phyloP scores from a whole-genome alignment of 2,329 filamentous ascomycete species.

The Alternaria dauci region DNA sequence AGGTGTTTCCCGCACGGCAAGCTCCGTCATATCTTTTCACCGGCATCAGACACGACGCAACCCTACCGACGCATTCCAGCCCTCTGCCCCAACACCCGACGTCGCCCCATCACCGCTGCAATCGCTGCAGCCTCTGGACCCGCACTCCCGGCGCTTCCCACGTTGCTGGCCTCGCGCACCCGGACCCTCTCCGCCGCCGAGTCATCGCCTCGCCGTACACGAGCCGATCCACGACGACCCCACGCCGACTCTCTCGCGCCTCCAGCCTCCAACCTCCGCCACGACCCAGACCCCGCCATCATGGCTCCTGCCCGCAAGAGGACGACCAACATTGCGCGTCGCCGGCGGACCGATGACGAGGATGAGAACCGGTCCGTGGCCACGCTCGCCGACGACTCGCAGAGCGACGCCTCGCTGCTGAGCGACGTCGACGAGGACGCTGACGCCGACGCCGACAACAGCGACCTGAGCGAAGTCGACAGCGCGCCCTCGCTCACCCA shows the following conservation, averaged over 20 bases:
- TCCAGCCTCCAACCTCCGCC: conserved; percentile 11
- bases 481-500: conserved; percentile 46
- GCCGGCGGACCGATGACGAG: conserved; percentile 52
- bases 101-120: conserved; percentile 41
- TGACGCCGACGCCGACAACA: conserved; percentile 67
- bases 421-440: conserved; percentile 67
- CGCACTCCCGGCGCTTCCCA: conserved; percentile 23
- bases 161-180: conserved; percentile 22
- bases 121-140: conserved; percentile 29
- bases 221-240: conserved; percentile 32
- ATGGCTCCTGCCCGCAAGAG: conserved; percentile 51
- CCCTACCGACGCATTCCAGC: conserved; percentile 28
- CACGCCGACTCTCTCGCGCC: conserved; percentile 29
- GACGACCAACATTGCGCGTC: conserved; percentile 47
- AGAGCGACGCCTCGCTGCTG: conserved; percentile 67
- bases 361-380: conserved; percentile 53
- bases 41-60: conserved; percentile 45
- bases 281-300: conserved; percentile 27
- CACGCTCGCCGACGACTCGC: conserved; percentile 66
- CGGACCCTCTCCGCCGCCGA: conserved; percentile 34
- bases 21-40: conserved; percentile 47
- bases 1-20: conserved; percentile 34
- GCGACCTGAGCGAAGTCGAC: conserved; percentile 64
- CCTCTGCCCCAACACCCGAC: conserved; percentile 25
- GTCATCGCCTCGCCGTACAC: conserved; percentile 31